A percentile compares a stretch with the other conserved stretches of the same genome.
These are phyloP conservation scores for Clonostachys rosea DNA, from an alignment of 2,329 filamentous ascomycete genomes.

Conservation along the genomic window DNA sequence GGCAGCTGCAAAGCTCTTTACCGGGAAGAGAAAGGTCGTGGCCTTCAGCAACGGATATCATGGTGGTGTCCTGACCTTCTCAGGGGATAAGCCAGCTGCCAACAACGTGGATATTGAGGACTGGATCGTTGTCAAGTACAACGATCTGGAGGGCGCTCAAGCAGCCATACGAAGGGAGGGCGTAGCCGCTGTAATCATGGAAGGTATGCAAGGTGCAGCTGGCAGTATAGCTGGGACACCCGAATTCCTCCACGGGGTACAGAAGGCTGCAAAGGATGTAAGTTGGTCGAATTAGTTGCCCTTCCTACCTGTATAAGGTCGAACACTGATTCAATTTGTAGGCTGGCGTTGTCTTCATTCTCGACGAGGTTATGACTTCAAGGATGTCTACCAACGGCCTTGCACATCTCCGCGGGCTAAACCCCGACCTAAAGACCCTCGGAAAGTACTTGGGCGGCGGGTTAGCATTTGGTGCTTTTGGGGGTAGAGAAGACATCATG, in stretches of 20 bases:
- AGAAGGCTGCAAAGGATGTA: constrained; percentile 34
- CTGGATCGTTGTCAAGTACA: constrained; percentile 58
- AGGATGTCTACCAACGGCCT: constrained; percentile 48
- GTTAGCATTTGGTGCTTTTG: constrained; percentile 63
- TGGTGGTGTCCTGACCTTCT: constrained; percentile 28
- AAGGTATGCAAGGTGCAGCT: constrained; percentile 61
- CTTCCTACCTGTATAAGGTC: not conserved
- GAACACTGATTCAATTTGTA: constrained; percentile 7
- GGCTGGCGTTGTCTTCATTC: constrained; percentile 54
- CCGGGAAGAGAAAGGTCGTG: constrained; percentile 39
- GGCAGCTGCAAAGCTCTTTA: constrained; percentile 43
- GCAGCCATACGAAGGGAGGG: constrained; percentile 34
- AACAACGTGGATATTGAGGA: constrained; percentile 47
- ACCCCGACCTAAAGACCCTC: constrained; percentile 58
- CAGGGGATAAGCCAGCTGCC: constrained; percentile 20
- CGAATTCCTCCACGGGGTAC: constrained; percentile 48
- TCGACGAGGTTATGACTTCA: constrained; percentile 71
- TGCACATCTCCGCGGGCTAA: constrained; percentile 31
- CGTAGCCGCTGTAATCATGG: constrained; percentile 60
- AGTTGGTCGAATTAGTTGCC: constrained; percentile 1
- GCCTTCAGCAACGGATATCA: constrained; percentile 41
- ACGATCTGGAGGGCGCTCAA: constrained; percentile 45
- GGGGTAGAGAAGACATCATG: constrained; percentile 57
- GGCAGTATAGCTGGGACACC: constrained; percentile 46
- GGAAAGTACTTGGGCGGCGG: constrained; percentile 67